Conservation (phyloP, 495 filamentous ascomycete genomes). For the Trichoderma gamsii region DNA sequence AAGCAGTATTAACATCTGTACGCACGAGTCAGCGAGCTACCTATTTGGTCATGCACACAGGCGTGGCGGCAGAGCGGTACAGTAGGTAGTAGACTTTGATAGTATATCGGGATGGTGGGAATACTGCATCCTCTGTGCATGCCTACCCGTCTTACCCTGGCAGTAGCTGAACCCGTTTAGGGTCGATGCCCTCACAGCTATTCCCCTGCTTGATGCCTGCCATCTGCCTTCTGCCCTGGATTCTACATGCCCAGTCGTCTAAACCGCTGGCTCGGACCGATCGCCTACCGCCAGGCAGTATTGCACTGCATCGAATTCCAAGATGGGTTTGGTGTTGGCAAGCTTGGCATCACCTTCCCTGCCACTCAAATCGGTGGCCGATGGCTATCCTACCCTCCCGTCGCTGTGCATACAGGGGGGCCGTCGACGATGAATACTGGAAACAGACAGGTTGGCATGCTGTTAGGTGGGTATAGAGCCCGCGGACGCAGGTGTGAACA, state of each 20-base stretch:
- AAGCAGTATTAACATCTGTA: neutral
- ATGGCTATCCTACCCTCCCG: neutral
- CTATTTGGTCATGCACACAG: neutral
- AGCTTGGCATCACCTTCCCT: neutral
- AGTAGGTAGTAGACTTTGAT: neutral
- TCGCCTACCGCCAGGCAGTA: conserved; percentile 4
- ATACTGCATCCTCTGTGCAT: no score
- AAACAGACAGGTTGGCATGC: neutral
- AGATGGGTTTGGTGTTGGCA: neutral
- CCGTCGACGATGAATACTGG: neutral
- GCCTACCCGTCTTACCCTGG: no score
- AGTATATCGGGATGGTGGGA: neutral
- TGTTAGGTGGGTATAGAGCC: neutral
- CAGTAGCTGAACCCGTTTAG: no score
- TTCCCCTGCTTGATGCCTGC: neutral
- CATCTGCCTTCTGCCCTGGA: neutral
- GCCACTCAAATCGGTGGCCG: neutral
- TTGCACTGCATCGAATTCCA: neutral
- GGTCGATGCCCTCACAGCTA: neutral
- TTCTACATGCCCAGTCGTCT: neutral
- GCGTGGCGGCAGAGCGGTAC: neutral
- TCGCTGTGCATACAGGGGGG: neutral
- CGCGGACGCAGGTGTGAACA: conserved; percentile 1
- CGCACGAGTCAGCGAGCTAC: neutral
- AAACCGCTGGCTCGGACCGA: neutral